phyloP scores from a whole-genome alignment of 352 stramenopile species.

The Blastocystis sp. region DNA sequence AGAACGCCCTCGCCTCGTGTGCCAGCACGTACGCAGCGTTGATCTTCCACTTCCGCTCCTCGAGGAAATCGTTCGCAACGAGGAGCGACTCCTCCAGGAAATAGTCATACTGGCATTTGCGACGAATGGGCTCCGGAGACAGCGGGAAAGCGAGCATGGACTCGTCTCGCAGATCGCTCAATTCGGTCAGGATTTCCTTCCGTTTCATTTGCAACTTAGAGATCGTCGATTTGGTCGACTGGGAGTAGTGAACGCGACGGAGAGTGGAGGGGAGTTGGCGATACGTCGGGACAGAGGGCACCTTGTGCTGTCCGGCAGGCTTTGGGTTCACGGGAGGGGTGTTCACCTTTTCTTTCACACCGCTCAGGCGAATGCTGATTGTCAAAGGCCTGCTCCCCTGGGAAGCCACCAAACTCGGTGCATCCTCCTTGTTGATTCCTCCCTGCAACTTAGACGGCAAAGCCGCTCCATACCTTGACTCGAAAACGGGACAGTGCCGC shows the following conservation, averaged over 20 bases:
- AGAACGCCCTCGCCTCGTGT: constrained; percentile 51
- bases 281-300: constrained; percentile 22
- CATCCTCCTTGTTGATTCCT: neutral
- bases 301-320: constrained; percentile 5
- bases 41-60: constrained; percentile 69
- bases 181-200: neutral
- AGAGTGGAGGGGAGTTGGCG: constrained; percentile 35
- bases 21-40: constrained; percentile 51
- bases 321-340: neutral
- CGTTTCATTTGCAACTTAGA: constrained; percentile 52
- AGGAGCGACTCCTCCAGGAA: constrained; percentile 49
- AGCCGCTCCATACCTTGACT: neutral
- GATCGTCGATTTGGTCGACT: neutral
- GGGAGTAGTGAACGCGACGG: constrained; percentile 22
- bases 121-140: constrained; percentile 34
- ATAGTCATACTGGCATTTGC: constrained; percentile 65
- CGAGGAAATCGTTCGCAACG: constrained; percentile 52
- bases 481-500: constrained; percentile 39
- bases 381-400: constrained; percentile 53
- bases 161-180: constrained; percentile 35
- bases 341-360: neutral
- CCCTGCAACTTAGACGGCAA: neutral
- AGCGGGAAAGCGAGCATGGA: constrained; percentile 28
- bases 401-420: constrained; percentile 31
- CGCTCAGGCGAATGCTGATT: constrained; percentile 60